Base-by-base conservation (phyloP, 305 asterid species). In the Fraxinus greggii region DNA sequence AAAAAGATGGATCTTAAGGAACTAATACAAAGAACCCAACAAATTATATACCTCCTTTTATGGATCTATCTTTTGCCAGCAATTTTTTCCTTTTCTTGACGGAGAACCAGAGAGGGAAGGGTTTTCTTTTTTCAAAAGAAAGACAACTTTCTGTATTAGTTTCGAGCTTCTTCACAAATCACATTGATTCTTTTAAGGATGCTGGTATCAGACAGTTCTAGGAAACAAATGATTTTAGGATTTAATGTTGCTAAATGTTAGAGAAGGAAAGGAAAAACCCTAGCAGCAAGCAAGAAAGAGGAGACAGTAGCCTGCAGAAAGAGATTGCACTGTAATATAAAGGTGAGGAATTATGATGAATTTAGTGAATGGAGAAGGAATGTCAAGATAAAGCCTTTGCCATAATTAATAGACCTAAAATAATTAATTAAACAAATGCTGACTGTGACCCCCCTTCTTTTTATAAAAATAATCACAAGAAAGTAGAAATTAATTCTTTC, bases 261-360 rank as follows among this genome's bases (percentile, higher is more conserved):
- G 5, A 40, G 61, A 67, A 28, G 36, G 13, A 77, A 54, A 31
- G 77, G 80, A 83, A 75, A 79, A 86, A 86, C 89, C 89, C 89
- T 86, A 86, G 82, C 76, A 83, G 74, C 65, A 42, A 69, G 7
- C 7, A 12, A 67, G 21, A 67, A 29, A 67, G 38, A 29, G 28
- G 73, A 80, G 82, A 77, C 9, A 72, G 73, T 6, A 72, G 32
- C 61, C 38, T 78, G 80, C 74, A 84, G 35, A 40, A 38, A 36
- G n/a, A 61, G 26, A 35, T 19, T n/a, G 51, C 76, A 84, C 75
- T 79, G 76, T 72, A 54, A 78, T 70, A 51, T 78, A 83, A 83
- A 72, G 80, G 76, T n/a, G 48, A 77, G 26, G n/a, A 67, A 73
- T 81, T 56, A 56, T 51, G 29, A 70, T 13, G 80, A 78, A 75